phyloP scores from a whole-genome alignment of 768 basidiomycete genomes.

The Amanita inopinata region DNA sequence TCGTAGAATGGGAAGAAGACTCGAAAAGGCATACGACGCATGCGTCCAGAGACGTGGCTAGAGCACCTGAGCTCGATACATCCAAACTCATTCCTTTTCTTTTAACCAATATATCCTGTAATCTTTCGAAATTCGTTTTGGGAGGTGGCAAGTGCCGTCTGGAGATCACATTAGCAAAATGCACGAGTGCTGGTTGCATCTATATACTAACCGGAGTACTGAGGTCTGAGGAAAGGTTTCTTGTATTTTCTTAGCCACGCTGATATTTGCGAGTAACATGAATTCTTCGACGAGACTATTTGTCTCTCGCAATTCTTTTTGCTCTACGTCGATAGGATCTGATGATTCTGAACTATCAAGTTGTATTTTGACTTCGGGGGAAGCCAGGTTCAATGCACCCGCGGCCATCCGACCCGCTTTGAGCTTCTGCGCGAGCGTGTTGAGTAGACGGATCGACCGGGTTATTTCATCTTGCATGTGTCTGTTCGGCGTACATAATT shows the following conservation, averaged over 20 bases:
- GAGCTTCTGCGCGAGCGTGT: slow-evolving; percentile 76
- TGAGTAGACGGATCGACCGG: slow-evolving; percentile 79
- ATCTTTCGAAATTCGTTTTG: slow-evolving; percentile 86
- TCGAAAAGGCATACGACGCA: slow-evolving; percentile 60
- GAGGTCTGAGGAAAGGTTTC: slow-evolving; percentile 95
- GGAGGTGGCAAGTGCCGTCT: slow-evolving; percentile 92
- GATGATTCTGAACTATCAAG: slow-evolving; percentile 88
- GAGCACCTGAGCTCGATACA: slow-evolving; percentile 82
- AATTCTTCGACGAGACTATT: slow-evolving; percentile 98
- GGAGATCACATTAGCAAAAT: not conserved
- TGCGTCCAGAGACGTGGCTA: slow-evolving; percentile 80
- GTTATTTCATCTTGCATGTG: slow-evolving; percentile 75
- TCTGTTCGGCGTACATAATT: slow-evolving; percentile 27
- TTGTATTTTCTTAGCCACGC: slow-evolving; percentile 85
- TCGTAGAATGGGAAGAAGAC: not conserved
- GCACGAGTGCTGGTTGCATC: not conserved
- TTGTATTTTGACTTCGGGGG: slow-evolving; percentile 96
- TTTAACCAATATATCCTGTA: slow-evolving; percentile 87
- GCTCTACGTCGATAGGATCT: slow-evolving; percentile 95
- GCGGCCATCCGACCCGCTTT: slow-evolving; percentile 83
- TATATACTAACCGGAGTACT: slow-evolving; percentile 57
- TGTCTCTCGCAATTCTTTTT: slow-evolving; percentile 86
- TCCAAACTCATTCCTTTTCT: slow-evolving; percentile 77
- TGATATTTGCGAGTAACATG: slow-evolving; percentile 96
- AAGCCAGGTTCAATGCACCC: slow-evolving; percentile 96